A percentile compares a stretch with the other conserved stretches of the same genome.
These are phyloP conservation scores for Ilyonectria sp. DNA, from an alignment of 2,329 filamentous ascomycete species.

Conservation along the genomic window DNA sequence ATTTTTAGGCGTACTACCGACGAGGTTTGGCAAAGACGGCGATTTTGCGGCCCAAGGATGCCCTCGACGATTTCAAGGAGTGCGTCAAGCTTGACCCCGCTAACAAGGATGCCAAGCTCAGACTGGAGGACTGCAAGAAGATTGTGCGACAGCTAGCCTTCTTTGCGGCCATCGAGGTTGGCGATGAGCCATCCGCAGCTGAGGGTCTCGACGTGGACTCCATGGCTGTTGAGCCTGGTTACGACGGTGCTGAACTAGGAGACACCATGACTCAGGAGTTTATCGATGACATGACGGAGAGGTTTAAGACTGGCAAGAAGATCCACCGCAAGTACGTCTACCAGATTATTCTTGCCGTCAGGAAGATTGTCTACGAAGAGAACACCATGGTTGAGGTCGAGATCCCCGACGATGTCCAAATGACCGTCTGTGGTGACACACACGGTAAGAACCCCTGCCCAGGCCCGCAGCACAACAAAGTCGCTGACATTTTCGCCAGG, in stretches of 20 bases:
- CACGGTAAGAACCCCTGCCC: constrained; percentile 74
- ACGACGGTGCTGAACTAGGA: constrained; percentile 86
- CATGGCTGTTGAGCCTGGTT: constrained; percentile 85
- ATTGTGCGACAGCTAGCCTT: constrained; percentile 94
- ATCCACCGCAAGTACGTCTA: constrained; percentile 97
- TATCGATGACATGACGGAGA: constrained; percentile 95
- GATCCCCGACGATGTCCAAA: constrained; percentile 80
- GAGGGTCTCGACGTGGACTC: constrained; percentile 90
- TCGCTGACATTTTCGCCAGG: constrained; percentile 64
- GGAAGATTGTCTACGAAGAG: constrained; percentile 91
- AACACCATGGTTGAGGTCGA: constrained; percentile 97
- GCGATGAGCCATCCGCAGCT: constrained; percentile 91
- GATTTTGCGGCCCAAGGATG: constrained; percentile 89
- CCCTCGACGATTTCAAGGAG: constrained; percentile 91
- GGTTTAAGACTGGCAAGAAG: constrained; percentile 97
- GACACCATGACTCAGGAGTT: constrained; percentile 96
- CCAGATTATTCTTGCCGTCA: constrained; percentile 92
- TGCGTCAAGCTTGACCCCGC: constrained; percentile 89
- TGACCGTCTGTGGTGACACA: constrained; percentile 98
- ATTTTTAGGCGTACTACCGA: constrained; percentile 87
- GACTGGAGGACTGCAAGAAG: constrained; percentile 94
- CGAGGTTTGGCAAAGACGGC: constrained; percentile 93
- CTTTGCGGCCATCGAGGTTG: constrained; percentile 93
- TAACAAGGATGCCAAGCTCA: constrained; percentile 93
- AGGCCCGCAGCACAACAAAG: constrained; percentile 38